Evolutionary conservation across 768 basidiomycete species (phyloP), one percentile per base, ranked within the genome.

Genomic region (Sporobolomyces phaffii): DNA sequence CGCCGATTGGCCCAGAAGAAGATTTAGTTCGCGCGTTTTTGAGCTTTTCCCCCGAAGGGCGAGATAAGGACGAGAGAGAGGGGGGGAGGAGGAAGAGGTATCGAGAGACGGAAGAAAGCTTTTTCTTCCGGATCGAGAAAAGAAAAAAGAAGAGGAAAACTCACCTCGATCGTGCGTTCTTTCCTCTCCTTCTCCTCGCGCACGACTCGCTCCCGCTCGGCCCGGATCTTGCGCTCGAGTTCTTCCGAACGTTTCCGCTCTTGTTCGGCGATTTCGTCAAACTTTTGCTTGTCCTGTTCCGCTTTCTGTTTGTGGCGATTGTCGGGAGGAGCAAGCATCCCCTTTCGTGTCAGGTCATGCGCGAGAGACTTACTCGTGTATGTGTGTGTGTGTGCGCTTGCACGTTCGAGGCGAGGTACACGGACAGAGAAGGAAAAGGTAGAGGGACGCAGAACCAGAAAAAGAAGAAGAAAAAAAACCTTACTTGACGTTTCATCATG

Each of bases 141-240:
- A 43, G 36, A 20, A 38, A 15, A 24, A 28, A 49, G 7, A 49
- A 24, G 33, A 14, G 10, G 9, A 10, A 24, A 14, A 40, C 53
- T 5, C 10, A 56, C 54, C 54, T 56, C 54, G 54, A 56, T 4
- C 24, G 54, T 56, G 22, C 54, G 26, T 18, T 56, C 24, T 56
- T 56, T 56, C 22, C 54, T 9, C 29, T 56, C 54, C 24, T 43
- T 40, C 28, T 56, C 54, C 38, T 56, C 54, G 14, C 54, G 3
- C 11, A 56, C 54, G 34, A 31, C 45, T 41, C 34, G 26, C 57
- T 51, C 41, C 50, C 57, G 6, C 50, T 59, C 64, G 8, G 29
- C 50, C 9, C 36, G 3, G n/a, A 47, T n/a, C 17, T 24, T 29
- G 15, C 31, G 7, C 31, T 43, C 29, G n/a, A 61, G 22, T 38